Conservation (phyloP, 257 asterid species). For the Scutellaria barbata region DNA sequence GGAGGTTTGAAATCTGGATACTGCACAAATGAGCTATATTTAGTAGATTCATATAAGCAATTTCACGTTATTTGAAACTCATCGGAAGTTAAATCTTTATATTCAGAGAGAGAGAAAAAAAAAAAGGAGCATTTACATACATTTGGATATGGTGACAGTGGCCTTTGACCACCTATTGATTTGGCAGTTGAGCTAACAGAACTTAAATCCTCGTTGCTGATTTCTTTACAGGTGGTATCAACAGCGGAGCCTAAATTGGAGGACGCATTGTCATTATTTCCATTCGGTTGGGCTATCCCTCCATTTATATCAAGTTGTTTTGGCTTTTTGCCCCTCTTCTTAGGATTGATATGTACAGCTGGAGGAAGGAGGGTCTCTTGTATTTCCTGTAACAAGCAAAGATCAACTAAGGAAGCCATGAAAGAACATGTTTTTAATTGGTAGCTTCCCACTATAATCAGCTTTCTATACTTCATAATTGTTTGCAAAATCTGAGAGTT, state of each 20-base stretch:
- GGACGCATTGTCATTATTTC: conserved; percentile 31
- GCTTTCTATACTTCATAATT: background rate
- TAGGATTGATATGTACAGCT: conserved; percentile 70
- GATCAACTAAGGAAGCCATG: background rate
- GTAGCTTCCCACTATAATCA: conserved; percentile 7
- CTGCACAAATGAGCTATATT: conserved; percentile 49
- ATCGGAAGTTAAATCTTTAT: background rate
- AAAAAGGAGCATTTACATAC: conserved; percentile 63
- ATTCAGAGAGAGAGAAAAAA: conserved; percentile 27
- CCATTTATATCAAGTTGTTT: conserved; percentile 45
- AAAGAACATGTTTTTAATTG: background rate
- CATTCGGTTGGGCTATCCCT: conserved; percentile 35
- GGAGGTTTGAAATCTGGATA: conserved; percentile 93
- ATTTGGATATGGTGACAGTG: conserved; percentile 80
- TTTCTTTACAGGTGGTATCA: conserved; percentile 22
- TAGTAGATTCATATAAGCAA: conserved; percentile 8
- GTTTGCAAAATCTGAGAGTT: background rate
- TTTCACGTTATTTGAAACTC: background rate
- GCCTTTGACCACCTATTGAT: conserved; percentile 43
- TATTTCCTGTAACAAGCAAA: conserved; percentile 64
- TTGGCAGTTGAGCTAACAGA: conserved; percentile 38
- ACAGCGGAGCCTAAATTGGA: conserved; percentile 31
- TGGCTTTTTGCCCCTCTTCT: conserved; percentile 50
- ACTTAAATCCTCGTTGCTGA: conserved; percentile 40
- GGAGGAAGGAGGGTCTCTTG: conserved; percentile 88